Evolutionary conservation across 306 rosid species (phyloP), one percentile per base, ranked within the genome.

Genomic region (Medicago truncatula): DNA sequence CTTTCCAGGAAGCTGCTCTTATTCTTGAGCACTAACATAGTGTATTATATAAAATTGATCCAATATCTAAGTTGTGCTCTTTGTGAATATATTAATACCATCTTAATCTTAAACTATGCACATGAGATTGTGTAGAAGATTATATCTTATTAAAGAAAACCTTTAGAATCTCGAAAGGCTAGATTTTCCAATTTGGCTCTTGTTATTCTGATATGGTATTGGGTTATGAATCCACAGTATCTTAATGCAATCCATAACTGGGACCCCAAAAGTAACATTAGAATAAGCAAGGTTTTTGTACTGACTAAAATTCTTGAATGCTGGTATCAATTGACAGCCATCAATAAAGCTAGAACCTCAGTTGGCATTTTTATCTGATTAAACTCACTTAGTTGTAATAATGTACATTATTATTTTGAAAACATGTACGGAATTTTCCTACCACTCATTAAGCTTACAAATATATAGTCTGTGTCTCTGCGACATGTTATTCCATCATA

Each of bases 91-190:
- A 43, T 67, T 76, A 67, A 15, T 5, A 2, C 43, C 4, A 6
- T 50, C 7, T 46, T 13, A 54, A 77, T 81, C 67, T 41, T 41
- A 18, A 44, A 76, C 59, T 28, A 31, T 44, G 71, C 54, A 31
- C 39, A 47, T 43, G n/a, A 67, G 87, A 82, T 86, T 76, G 62
- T 63, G 81, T 59, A 3, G 67, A 81, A 73, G 90, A 88, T 82
- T 69, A 6, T 80, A 71, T 71, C 62, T 46, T 20, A 70, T 66
- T 75, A 80, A 80, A 79, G 5, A 79, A 71, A 38, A 78, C 77
- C 67, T 63, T 77, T 2, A 75, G 80, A 81, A 74, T 78, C 78
- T 86, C 38, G 41, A 85, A 84, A 73, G 77, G 89, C 72, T 74
- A 23, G 81, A 85, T 81, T 70, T 75, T 53, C 78, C 25, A 71